Evolutionary conservation across 495 filamentous ascomycete genomes (phyloP).

Genomic region (Lepidopterella palustris): DNA sequence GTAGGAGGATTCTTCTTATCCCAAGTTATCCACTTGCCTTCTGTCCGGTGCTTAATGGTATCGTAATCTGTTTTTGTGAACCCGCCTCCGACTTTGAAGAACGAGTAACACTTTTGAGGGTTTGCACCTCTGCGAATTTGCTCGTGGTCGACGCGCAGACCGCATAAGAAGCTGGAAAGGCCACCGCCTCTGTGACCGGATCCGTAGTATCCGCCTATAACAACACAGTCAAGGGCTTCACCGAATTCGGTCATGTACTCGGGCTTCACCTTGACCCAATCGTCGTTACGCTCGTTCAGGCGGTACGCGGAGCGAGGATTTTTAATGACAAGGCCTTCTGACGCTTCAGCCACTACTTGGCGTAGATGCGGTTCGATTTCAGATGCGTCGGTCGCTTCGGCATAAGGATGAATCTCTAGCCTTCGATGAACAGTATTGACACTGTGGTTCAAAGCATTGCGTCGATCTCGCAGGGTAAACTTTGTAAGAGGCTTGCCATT

Average conservation of each 20-base stretch:
- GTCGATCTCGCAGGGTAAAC: slow-evolving; percentile 78
- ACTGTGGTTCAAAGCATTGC: slow-evolving; percentile 61
- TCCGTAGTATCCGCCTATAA: slow-evolving; percentile 92
- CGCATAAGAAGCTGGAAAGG: slow-evolving; percentile 82
- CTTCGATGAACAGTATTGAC: slow-evolving; percentile 62
- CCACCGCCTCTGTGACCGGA: slow-evolving; percentile 75
- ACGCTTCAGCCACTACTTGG: slow-evolving; percentile 77
- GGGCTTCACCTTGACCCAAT: slow-evolving; percentile 99
- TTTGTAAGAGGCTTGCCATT: slow-evolving; percentile 73
- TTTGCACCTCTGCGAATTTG: slow-evolving; percentile 50
- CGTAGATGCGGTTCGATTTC: slow-evolving; percentile 75
- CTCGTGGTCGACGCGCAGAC: slow-evolving; percentile 67
- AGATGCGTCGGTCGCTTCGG: slow-evolving; percentile 54
- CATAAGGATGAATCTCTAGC: slow-evolving; percentile 76
- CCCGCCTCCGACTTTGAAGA: slow-evolving; percentile 94
- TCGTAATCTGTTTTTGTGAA: slow-evolving; percentile 82
- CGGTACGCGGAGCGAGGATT: slow-evolving; percentile 83
- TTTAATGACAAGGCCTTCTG: slow-evolving; percentile 89
- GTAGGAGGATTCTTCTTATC: slow-evolving; percentile 71
- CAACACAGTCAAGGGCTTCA: slow-evolving; percentile 80
- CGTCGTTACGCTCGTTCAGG: slow-evolving; percentile 85
- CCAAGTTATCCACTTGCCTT: slow-evolving; percentile 88
- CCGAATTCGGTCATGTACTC: slow-evolving; percentile 98
- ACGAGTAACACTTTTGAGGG: slow-evolving; percentile 75
- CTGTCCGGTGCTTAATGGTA: slow-evolving; percentile 71